Evolutionary conservation across 805 yeast genomes (phyloP), one percentile per base, ranked within the genome.

Genomic region (Candida broadrunensis): DNA sequence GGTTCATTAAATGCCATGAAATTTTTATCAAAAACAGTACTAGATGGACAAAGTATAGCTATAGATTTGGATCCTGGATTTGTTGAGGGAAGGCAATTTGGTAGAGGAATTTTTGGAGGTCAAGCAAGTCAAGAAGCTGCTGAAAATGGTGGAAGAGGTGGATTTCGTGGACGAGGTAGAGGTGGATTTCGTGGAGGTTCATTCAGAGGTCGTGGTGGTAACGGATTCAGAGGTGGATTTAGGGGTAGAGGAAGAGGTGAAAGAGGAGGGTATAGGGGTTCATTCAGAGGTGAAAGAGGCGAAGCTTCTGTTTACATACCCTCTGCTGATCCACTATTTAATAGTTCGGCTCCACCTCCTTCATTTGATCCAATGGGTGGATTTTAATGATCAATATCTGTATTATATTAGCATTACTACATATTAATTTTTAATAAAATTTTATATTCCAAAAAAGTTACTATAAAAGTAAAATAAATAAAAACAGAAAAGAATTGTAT

Each of bases 11-110:
- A 85, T 48, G 86, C 97, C 2, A 79, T 91, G 57, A 86, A 88
- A 59, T 91, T 81, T 55, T 67, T 93, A 37, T 82, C 87, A 50
- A 83, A 81, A 40, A 88, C 96, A 0, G 83, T 82, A 53, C 75
- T 93, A 38, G 97, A 91, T 55, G 95, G 90, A 37, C 81, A 87
- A 46, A 69, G 74, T 29, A 76, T 93, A 55, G 83, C 85, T 29
- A 87, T 91, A 37, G 99, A 93, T 65, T 71, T 95, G 52, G 99
- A 93, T 57, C 97, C 97, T 0, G 99, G 99, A 0, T 93, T 91
- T 59, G 80, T 77, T 47, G 97, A 91, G 52, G 99, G 99, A 1
- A 74, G 99, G 49, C 98, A 93, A 58, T 93, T 82, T 57, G 99
- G 99, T 16, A 76, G 99, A 54, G 98, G 98, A 35, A 74, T 77